A percentile compares a stretch with the other conserved stretches of the same genome.
phyloP scores from a whole-genome alignment of 2,329 filamentous ascomycete species.

The Botrytis medusae region DNA sequence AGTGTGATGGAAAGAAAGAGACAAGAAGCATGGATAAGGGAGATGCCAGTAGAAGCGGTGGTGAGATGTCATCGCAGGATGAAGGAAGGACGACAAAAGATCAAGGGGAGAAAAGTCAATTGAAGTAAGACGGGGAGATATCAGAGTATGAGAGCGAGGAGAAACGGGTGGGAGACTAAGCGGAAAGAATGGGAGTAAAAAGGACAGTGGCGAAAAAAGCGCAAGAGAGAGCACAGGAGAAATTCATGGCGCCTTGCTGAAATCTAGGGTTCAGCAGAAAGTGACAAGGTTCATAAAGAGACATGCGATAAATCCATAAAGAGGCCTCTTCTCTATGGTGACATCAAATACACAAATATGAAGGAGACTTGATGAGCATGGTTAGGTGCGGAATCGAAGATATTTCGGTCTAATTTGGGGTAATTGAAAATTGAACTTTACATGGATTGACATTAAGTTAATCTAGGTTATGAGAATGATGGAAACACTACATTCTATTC shows the following conservation, averaged over 20 bases:
- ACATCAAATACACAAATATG: background rate
- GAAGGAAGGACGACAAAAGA: background rate
- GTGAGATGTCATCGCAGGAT: no score
- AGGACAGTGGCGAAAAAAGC: background rate
- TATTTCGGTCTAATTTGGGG: background rate
- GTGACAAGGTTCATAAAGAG: background rate
- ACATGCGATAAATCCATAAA: background rate
- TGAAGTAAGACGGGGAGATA: background rate
- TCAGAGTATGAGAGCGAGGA: background rate
- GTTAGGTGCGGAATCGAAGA: background rate
- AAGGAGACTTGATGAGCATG: background rate
- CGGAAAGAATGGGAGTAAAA: fast-evolving
- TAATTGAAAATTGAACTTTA: background rate
- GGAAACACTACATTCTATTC: background rate
- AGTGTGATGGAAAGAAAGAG: background rate
- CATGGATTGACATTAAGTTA: background rate
- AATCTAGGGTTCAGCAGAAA: background rate
- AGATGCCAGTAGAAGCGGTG: background rate
- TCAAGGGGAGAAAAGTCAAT: background rate
- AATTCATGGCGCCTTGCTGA: background rate
- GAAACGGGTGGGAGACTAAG: background rate
- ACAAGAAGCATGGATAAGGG: background rate
- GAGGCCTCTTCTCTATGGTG: background rate
- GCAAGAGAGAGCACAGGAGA: background rate
- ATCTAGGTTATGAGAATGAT: background rate